Evolutionary conservation across 2,329 filamentous ascomycete genomes (phyloP), one percentile per base, ranked within the genome.

Genomic region (Acephala macrosclerotiorum): DNA sequence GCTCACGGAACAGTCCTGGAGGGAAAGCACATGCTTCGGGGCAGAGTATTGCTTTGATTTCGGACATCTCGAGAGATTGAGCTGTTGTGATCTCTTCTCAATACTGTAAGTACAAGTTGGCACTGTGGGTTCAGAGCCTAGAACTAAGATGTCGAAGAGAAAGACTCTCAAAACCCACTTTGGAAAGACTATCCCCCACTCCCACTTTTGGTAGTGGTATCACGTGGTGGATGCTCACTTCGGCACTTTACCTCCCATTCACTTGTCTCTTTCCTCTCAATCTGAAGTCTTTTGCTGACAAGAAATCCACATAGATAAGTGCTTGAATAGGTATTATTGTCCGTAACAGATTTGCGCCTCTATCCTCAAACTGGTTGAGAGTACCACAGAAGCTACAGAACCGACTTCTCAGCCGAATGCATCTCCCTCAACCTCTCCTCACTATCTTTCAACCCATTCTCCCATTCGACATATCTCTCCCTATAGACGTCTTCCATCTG

Each of bases 11-110:
- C 2, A 65, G 38, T 6, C 58, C 63, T 16, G 58, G 63, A 29
- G 63, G 63, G 33, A 65, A 65, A 29, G 63, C 63, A 38, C 62
- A 64, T 0, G 62, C 62, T 20, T 64, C 36, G 1, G 63, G 58
- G 29, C 63, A 65, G 38, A 60, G 58, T n/a, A 65, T 49, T 18
- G 63, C 63, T 58, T 64, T 56, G 33, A 60, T 65, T 42, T 65
- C 49, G 14, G 20, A 29, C 63, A 65, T 64, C 35, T 60, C 33
- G 22, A 42, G 40, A 58, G 14, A 20, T 11, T 49, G n/a, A 22
- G 3, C 11, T 2, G 20, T 2, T 16, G 11, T 16, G 25, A 29
- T 53, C 26, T 29, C 26, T 1, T 20, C 18, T 47, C 5, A 18
- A 49, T 11, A 11, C 6, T 16, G 45, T 61, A 20, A 22, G 20